Evolutionary conservation across 2,329 filamentous ascomycete species (phyloP).

Genomic region (Ophiostoma sp.): DNA sequence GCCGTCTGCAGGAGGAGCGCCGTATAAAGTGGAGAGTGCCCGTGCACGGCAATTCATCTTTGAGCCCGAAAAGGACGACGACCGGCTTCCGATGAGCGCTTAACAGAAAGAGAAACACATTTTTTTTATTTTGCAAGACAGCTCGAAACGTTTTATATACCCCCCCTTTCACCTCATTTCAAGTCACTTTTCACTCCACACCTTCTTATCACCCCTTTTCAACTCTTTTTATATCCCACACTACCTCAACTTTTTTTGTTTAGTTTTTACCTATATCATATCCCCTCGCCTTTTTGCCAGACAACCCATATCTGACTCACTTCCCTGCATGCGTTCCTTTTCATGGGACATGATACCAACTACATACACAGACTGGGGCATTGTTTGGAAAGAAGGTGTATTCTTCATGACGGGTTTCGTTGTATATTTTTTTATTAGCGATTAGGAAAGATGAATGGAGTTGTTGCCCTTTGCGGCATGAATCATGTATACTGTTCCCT

Average conservation of each 20-base stretch:
- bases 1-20: constrained; percentile 28
- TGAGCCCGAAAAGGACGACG: constrained; percentile 37
- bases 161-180: constrained; percentile 13
- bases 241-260: constrained; percentile 8
- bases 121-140: neutral
- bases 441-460: constrained; percentile 19
- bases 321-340: neutral
- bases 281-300: neutral
- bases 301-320: neutral
- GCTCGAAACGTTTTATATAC: constrained; percentile 24
- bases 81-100: constrained; percentile 34
- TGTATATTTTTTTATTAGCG: constrained; percentile 18
- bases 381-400: neutral
- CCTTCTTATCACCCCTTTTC: constrained; percentile 21
- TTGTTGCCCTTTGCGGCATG: neutral
- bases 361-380: neutral
- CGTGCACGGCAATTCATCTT: constrained; percentile 37
- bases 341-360: neutral
- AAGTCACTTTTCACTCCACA: neutral
- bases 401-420: neutral
- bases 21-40: constrained; percentile 39
- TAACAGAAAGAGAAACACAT: constrained; percentile 19
- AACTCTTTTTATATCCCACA: neutral
- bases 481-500: neutral
- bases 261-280: neutral